Percentiles rank a stretch among this genome's conserved stretches.
Evolutionary conservation across 768 basidiomycete genomes (phyloP).

Genomic region (Suillus occidentalis): DNA sequence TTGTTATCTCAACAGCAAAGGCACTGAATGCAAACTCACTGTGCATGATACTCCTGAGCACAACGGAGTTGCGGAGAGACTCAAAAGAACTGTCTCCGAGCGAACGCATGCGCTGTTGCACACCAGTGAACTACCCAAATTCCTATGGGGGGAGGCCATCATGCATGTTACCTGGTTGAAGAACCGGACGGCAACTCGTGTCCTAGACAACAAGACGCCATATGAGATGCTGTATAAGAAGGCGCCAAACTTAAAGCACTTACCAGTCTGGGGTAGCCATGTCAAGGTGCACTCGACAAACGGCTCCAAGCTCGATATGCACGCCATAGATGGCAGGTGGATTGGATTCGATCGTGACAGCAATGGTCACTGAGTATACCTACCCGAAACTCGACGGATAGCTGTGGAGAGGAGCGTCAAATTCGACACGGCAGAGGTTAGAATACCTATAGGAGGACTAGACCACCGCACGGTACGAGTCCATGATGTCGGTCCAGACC

Average conservation of each 20-base stretch:
- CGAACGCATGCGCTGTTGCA: conserved; percentile 37
- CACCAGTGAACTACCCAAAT: conserved; percentile 32
- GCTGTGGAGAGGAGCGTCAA: conserved; percentile 14
- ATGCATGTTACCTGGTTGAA: conserved; percentile 28
- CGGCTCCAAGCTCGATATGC: conserved; percentile 27
- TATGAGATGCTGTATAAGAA: conserved; percentile 14
- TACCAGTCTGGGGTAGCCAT: background rate
- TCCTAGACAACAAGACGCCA: conserved; percentile 24
- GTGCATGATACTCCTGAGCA: conserved; percentile 43
- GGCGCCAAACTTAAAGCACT: conserved; percentile 17
- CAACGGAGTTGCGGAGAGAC: conserved; percentile 44
- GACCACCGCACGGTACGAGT: too few relatives aligned
- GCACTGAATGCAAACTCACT: conserved; percentile 40
- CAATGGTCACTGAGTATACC: conserved; percentile 23
- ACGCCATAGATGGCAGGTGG: conserved; percentile 30
- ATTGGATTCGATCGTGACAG: conserved; percentile 36
- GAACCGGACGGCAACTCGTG: conserved; percentile 33
- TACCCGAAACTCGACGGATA: conserved; percentile 5
- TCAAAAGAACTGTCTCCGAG: conserved; percentile 40
- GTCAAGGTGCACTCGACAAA: conserved; percentile 9
- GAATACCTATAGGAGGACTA: background rate
- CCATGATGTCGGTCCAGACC: background rate
- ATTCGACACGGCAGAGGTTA: conserved; percentile 4
- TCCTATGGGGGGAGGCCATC: conserved; percentile 40
- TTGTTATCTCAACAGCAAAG: conserved; percentile 31